Conservation (phyloP, 2,329 filamentous ascomycete species). For the Claviceps sp. region DNA sequence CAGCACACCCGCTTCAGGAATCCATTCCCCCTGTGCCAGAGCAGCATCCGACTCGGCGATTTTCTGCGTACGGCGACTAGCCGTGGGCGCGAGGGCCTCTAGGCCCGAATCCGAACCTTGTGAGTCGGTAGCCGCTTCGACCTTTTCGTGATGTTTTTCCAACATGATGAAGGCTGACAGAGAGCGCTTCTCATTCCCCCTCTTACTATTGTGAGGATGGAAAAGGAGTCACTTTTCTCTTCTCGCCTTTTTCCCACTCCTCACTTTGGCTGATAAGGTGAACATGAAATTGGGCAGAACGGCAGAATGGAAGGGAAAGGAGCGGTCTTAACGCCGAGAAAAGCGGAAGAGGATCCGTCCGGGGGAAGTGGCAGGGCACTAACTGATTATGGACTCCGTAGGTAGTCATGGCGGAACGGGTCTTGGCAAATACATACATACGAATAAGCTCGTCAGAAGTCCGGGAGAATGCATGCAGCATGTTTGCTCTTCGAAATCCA, state of each 20-base stretch:
- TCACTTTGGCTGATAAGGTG: no score
- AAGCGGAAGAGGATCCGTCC: not conserved
- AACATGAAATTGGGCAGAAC: not conserved
- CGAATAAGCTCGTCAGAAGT: no score
- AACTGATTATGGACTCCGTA: no score
- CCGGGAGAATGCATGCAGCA: no score
- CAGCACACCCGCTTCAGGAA: conserved; percentile 2
- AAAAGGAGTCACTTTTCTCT: not conserved
- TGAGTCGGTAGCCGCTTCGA: not conserved
- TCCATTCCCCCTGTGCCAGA: conserved; percentile 5
- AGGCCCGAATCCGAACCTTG: conserved; percentile 1
- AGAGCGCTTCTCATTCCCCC: not conserved
- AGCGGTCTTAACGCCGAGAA: not conserved
- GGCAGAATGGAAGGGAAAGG: not conserved
- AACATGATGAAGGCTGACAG: not conserved
- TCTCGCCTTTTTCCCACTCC: not conserved
- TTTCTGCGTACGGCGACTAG: conserved; percentile 3
- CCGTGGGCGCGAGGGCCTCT: conserved; percentile 1
- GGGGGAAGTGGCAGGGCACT: no score
- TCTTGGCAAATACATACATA: no score
- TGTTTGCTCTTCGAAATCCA: no score
- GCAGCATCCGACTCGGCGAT: conserved; percentile 5
- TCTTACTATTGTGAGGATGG: not conserved
- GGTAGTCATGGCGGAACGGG: not conserved
- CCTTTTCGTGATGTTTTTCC: conserved; percentile 1